Evolutionary conservation across 305 asterid species (phyloP).

Genomic region (Fraxinus floribunda): DNA sequence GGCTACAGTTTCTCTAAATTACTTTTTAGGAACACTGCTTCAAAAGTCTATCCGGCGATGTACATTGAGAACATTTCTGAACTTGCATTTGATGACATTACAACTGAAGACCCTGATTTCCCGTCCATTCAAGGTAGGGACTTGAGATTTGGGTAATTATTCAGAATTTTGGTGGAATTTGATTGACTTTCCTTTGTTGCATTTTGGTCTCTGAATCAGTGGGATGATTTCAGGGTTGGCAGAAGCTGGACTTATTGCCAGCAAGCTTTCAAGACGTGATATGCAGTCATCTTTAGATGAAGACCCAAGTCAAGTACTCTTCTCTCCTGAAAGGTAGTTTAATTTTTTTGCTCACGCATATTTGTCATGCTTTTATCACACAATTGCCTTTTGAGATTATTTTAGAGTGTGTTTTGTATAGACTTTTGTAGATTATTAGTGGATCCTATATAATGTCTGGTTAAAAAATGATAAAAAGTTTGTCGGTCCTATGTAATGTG

Average conservation of each 20-base stretch:
- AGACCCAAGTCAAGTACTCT: conserved; percentile 57
- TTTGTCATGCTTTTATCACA: conserved; percentile 19
- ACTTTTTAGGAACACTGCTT: conserved; percentile 58
- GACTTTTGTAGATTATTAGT: not conserved
- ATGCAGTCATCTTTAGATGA: conserved; percentile 65
- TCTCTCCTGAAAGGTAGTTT: conserved; percentile 80
- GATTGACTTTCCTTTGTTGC: conserved; percentile 1
- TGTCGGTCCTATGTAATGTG: not conserved
- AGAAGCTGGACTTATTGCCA: conserved; percentile 93
- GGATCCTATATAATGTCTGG: not conserved
- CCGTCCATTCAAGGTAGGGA: conserved; percentile 79
- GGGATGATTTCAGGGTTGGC: conserved; percentile 74
- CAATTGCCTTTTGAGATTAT: conserved; percentile 8
- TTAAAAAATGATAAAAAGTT: too few relatives aligned
- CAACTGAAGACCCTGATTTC: conserved; percentile 90
- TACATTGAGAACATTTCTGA: conserved; percentile 86
- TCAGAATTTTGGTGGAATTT: conserved; percentile 20
- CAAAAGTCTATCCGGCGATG: conserved; percentile 98
- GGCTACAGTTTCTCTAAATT: conserved; percentile 27
- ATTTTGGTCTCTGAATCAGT: conserved; percentile 35
- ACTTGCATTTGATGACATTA: conserved; percentile 93
- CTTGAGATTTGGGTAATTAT: conserved; percentile 15
- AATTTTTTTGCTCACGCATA: not conserved
- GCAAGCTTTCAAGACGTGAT: conserved; percentile 93
- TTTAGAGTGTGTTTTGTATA: not conserved